These are phyloP conservation scores for Scenedesmus sp. DNA, from an alignment of 163 green algal genomes.

Conservation along the genomic window DNA sequence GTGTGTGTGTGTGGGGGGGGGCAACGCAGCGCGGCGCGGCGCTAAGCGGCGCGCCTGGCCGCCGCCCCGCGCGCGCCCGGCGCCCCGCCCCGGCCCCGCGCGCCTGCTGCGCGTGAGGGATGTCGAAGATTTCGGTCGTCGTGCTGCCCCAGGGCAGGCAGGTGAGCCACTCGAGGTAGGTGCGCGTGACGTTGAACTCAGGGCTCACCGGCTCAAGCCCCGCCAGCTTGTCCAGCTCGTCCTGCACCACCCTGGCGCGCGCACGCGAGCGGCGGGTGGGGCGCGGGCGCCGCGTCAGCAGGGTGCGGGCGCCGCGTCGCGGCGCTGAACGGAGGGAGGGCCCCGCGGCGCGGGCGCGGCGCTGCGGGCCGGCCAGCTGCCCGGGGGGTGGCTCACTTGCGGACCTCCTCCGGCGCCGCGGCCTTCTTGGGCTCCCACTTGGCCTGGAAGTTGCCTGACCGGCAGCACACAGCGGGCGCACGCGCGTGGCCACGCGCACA, in stretches of 20 bases:
- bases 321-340: too few species aligned
- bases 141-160: constrained; percentile 88
- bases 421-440: constrained; percentile 72
- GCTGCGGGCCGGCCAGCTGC: too few species aligned
- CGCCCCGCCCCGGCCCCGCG: too few species aligned
- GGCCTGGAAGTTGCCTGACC: constrained; percentile 74
- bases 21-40: not conserved
- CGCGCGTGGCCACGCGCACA: too few species aligned
- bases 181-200: constrained; percentile 98
- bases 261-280: too few species aligned
- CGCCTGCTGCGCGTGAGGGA: constrained; percentile 73
- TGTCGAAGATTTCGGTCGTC: constrained; percentile 83
- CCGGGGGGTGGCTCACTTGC: not conserved
- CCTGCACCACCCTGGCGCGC: constrained; percentile 48
- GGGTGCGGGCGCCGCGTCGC: too few species aligned
- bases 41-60: too few species aligned
- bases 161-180: constrained; percentile 98
- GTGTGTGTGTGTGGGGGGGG: not conserved
- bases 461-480: too few species aligned
- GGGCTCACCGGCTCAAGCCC: constrained; percentile 84
- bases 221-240: constrained; percentile 88
- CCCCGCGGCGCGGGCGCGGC: too few species aligned
- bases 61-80: too few species aligned
- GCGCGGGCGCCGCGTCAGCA: too few species aligned
- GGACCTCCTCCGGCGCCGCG: constrained; percentile 57